A percentile compares a stretch with the other conserved stretches of the same genome.
Evolutionary conservation across 2,329 filamentous ascomycete species (phyloP).

Genomic region (Neofusicoccum ribis): DNA sequence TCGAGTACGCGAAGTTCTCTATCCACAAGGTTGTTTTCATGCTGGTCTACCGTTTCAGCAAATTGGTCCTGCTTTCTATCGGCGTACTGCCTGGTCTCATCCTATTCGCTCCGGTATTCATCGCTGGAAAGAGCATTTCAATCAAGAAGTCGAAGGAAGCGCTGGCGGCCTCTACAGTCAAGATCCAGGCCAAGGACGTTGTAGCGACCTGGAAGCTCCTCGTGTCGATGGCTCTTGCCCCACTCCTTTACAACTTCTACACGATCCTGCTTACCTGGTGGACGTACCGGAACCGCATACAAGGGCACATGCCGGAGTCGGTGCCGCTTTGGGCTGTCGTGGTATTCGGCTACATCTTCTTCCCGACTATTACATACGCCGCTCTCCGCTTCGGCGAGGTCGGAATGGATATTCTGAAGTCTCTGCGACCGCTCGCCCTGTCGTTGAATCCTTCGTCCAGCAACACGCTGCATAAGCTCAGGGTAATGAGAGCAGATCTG

Average conservation of each 20-base stretch:
- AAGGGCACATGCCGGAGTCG: constrained; percentile 77
- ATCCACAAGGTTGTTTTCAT: constrained; percentile 72
- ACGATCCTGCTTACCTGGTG: constrained; percentile 33
- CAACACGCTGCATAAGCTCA: constrained; percentile 79
- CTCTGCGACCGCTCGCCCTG: constrained; percentile 80
- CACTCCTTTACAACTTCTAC: constrained; percentile 35
- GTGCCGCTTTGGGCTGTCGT: constrained; percentile 79
- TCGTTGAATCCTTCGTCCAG: constrained; percentile 81
- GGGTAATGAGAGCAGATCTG: constrained; percentile 69
- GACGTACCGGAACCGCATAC: constrained; percentile 64
- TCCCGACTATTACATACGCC: constrained; percentile 86
- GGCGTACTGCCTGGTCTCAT: constrained; percentile 83
- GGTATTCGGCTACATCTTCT: constrained; percentile 73
- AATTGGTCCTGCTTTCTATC: constrained; percentile 73
- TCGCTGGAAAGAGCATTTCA: constrained; percentile 38
- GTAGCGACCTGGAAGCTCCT: constrained; percentile 45
- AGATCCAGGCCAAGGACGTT: constrained; percentile 41
- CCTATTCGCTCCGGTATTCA: constrained; percentile 65
- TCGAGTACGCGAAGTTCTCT: constrained; percentile 85
- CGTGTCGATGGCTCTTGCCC: constrained; percentile 40
- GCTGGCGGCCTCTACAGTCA: constrained; percentile 42
- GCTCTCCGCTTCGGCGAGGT: constrained; percentile 93
- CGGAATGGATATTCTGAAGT: constrained; percentile 99
- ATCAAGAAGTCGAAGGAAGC: constrained; percentile 41
- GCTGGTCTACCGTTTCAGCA: constrained; percentile 76